Conservation (phyloP, 2,329 filamentous ascomycete species). For the Mycosphaerella arachidis region DNA sequence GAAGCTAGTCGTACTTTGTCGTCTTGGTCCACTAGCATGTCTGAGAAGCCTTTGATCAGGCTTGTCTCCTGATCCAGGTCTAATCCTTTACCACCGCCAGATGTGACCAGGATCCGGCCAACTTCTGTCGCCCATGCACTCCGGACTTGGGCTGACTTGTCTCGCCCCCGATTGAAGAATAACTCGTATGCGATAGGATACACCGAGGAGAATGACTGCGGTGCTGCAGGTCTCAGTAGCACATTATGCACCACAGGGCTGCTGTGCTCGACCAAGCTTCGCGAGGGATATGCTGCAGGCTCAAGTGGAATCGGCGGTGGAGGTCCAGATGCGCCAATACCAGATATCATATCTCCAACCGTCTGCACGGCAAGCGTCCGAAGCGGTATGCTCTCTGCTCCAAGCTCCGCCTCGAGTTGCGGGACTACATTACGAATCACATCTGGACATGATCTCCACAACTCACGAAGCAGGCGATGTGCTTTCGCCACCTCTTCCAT, state of each 20-base stretch:
- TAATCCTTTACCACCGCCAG: constrained; percentile 82
- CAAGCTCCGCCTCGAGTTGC: constrained; percentile 86
- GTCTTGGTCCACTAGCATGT: constrained; percentile 81
- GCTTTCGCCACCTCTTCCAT: constrained; percentile 84
- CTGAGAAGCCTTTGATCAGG: constrained; percentile 65
- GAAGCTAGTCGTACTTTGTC: constrained; percentile 87
- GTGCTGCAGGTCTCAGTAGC: constrained; percentile 76
- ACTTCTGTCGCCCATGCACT: constrained; percentile 80
- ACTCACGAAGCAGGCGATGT: constrained; percentile 79
- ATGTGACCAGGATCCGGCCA: constrained; percentile 84
- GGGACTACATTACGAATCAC: constrained; percentile 91
- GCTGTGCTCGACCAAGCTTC: constrained; percentile 42
- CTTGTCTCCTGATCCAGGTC: constrained; percentile 74
- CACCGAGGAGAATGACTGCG: constrained; percentile 82
- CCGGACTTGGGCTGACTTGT: constrained; percentile 78
- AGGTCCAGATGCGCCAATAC: constrained; percentile 85
- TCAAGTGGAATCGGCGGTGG: constrained; percentile 69
- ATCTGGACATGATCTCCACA: constrained; percentile 86
- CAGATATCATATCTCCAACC: constrained; percentile 88
- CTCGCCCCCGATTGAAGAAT: constrained; percentile 79
- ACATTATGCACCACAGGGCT: constrained; percentile 51
- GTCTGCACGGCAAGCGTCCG: constrained; percentile 88
- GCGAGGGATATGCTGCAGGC: constrained; percentile 77
- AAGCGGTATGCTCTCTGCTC: constrained; percentile 81
- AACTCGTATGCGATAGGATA: constrained; percentile 74